A percentile compares a stretch with the other conserved stretches of the same genome.
These are phyloP conservation scores for Pseudonitzschia delicatissima DNA, from an alignment of 108 stramenopile species.

Conservation along the genomic window DNA sequence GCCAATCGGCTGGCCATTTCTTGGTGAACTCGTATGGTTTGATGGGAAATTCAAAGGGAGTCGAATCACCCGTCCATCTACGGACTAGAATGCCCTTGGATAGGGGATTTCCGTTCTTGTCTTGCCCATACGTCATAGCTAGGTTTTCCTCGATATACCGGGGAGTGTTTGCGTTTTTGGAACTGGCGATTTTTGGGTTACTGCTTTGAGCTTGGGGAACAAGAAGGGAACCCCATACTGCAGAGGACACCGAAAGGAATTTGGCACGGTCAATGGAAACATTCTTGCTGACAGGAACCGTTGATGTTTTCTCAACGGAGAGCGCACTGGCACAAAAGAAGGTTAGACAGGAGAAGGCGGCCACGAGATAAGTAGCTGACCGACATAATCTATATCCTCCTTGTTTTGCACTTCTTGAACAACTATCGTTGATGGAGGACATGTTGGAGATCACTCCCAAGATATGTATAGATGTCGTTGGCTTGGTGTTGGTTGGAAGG, in stretches of 20 bases:
- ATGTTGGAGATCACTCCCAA: not conserved
- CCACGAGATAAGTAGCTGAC: not conserved
- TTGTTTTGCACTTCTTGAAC: not conserved
- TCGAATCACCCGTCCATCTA: conserved; percentile 80
- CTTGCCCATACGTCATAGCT: conserved; percentile 74
- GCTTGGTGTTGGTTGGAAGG: not conserved
- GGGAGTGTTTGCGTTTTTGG: conserved; percentile 40
- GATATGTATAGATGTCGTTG: not conserved
- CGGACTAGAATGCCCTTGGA: conserved; percentile 73
- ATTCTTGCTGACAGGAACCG: not conserved
- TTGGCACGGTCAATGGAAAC: conserved; percentile 14
- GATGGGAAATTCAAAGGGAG: conserved; percentile 69
- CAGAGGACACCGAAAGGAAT: conserved; percentile 50
- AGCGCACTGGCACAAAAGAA: not conserved
- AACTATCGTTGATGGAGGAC: too few species aligned
- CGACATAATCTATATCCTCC: not conserved
- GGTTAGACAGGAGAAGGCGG: not conserved
- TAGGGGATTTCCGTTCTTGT: conserved; percentile 67
- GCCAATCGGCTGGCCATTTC: conserved; percentile 74
- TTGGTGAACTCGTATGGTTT: conserved; percentile 60
- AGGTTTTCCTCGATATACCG: conserved; percentile 77
- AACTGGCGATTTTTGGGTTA: not conserved
- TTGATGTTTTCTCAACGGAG: not conserved
- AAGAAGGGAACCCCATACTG: conserved; percentile 29
- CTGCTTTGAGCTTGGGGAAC: conserved; percentile 24